phyloP scores from a whole-genome alignment of 139 green algal species.

The Yamagishiella unicocca region DNA sequence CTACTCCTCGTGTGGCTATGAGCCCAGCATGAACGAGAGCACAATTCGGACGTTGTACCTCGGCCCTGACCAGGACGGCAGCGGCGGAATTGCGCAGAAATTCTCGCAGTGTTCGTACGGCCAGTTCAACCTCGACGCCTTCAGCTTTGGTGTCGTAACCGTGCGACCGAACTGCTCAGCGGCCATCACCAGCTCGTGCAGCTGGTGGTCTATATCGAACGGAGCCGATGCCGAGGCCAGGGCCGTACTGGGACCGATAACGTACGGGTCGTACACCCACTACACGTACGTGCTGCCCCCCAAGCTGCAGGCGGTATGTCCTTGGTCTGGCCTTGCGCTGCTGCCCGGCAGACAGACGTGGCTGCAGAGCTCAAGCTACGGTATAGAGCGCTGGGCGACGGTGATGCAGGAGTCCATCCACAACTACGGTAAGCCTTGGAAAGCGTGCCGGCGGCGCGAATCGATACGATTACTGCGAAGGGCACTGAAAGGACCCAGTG shows the following conservation, averaged over 20 bases:
- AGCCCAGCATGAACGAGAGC: not conserved
- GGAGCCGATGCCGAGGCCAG: not conserved
- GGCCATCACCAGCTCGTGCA: not conserved
- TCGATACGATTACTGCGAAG: too few species aligned
- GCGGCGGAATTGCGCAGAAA: not conserved
- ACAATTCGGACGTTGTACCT: not conserved
- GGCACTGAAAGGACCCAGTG: too few species aligned
- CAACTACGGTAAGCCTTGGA: conserved; percentile 18
- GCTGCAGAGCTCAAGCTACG: conserved; percentile 2
- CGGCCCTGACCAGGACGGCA: not conserved
- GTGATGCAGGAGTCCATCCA: conserved; percentile 32
- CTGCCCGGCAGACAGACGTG: conserved; percentile 32
- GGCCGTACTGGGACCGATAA: not conserved
- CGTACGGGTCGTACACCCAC: not conserved
- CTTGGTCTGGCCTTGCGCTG: conserved; percentile 26
- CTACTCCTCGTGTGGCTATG: not conserved
- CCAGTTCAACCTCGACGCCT: not conserved
- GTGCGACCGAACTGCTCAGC: not conserved
- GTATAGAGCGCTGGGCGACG: conserved; percentile 5
- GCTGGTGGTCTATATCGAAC: not conserved
- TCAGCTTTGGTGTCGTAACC: not conserved
- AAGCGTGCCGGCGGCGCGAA: too few species aligned
- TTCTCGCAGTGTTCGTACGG: conserved; percentile 13
- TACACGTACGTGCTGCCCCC: conserved; percentile 23
- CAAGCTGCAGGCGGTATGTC: not conserved